These are phyloP conservation scores for Phytophthora chlamydospora DNA, from an alignment of 352 stramenopile genomes.

Conservation along the genomic window DNA sequence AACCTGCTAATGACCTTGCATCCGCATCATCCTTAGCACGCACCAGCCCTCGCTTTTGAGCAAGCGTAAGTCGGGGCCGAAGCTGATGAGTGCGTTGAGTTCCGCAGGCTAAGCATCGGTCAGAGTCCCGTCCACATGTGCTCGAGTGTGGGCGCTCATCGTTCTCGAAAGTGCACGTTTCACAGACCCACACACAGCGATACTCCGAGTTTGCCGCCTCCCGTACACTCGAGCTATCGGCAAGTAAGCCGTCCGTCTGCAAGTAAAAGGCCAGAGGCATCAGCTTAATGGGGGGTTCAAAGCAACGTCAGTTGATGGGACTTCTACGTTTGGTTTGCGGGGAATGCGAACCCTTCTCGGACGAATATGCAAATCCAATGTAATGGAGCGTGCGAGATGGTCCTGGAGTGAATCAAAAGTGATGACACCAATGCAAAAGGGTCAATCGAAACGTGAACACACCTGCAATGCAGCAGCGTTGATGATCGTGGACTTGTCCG, in stretches of 20 bases:
- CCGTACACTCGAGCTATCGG: background rate
- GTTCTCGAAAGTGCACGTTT: constrained; percentile 83
- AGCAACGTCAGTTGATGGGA: background rate
- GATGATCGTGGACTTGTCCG: constrained; percentile 61
- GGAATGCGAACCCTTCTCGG: constrained; percentile 15
- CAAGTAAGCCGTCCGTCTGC: constrained; percentile 6
- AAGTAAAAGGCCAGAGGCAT: background rate
- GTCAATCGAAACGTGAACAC: background rate
- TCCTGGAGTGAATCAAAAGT: constrained; percentile 31
- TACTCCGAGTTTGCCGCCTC: constrained; percentile 37
- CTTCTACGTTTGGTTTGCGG: constrained; percentile 13
- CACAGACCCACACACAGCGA: constrained; percentile 76
- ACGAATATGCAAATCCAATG: constrained; percentile 43
- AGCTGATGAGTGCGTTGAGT: constrained; percentile 34
- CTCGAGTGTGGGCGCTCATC: constrained; percentile 31
- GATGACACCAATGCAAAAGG: background rate
- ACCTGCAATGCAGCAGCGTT: constrained; percentile 79
- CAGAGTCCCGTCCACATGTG: constrained; percentile 10
- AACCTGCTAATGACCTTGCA: background rate
- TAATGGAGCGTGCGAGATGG: constrained; percentile 60
- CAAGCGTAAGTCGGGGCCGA: constrained; percentile 54
- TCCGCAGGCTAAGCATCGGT: constrained; percentile 59
- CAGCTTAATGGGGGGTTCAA: background rate
- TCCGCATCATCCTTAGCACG: background rate
- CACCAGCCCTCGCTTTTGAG: constrained; percentile 75